Percentiles rank a stretch among this genome's conserved stretches.
These are phyloP conservation scores for Trichomonascaceae sp. DNA, from an alignment of 1,139 yeast genomes.

Conservation along the genomic window DNA sequence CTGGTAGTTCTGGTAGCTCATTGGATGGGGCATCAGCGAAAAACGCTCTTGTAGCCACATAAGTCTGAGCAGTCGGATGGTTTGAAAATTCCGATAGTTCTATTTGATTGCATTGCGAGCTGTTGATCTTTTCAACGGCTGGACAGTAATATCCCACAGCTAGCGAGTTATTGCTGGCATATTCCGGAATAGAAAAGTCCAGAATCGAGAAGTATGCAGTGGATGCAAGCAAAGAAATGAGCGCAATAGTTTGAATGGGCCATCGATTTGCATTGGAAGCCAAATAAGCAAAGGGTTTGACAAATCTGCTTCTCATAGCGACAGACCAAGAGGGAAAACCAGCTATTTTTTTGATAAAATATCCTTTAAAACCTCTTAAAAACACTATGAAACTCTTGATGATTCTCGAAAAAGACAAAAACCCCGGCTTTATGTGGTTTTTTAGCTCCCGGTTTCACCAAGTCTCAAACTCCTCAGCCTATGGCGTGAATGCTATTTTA, in stretches of 20 bases:
- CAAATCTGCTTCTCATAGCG: background rate
- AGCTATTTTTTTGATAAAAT: background rate
- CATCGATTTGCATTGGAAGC: slow-evolving; percentile 69
- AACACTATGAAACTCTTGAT: background rate
- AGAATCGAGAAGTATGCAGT: slow-evolving; percentile 76
- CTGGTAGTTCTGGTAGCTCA: slow-evolving; percentile 1
- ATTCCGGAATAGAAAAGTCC: slow-evolving; percentile 61
- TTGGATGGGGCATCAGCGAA: slow-evolving; percentile 17
- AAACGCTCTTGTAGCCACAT: slow-evolving; percentile 24
- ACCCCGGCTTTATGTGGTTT: background rate
- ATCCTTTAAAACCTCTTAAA: background rate
- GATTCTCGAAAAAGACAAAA: too few species aligned
- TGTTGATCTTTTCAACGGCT: slow-evolving; percentile 8
- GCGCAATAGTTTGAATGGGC: slow-evolving; percentile 83
- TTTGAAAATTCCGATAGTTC: slow-evolving; percentile 23
- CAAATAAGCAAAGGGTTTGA: slow-evolving; percentile 26
- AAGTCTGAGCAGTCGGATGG: slow-evolving; percentile 38
- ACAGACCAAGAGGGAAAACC: background rate
- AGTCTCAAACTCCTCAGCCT: background rate
- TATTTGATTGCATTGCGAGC: slow-evolving; percentile 19
- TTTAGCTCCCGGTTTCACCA: background rate
- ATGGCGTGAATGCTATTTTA: background rate
- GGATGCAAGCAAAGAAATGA: slow-evolving; percentile 70
- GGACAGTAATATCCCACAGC: slow-evolving; percentile 23
- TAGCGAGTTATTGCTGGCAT: slow-evolving; percentile 19